A percentile compares a stretch with the other conserved stretches of the same genome.
phyloP scores from a whole-genome alignment of 768 basidiomycete genomes.

The Ramaria sp. region DNA sequence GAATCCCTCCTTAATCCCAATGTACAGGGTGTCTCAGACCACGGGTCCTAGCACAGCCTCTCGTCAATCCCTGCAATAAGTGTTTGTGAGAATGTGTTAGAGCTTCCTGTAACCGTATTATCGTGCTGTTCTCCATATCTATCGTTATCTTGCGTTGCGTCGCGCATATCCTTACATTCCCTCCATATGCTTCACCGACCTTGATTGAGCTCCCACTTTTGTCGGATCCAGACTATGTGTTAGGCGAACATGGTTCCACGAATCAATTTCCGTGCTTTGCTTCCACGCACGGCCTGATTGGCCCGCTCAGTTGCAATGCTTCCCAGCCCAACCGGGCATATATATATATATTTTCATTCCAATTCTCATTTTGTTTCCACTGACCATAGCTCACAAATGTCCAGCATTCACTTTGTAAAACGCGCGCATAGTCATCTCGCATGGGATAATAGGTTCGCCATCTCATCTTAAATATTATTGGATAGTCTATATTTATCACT shows the following conservation, averaged over 20 bases:
- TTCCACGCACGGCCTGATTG: neutral
- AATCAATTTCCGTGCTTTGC: neutral
- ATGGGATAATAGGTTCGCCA: slow-evolving; percentile 45
- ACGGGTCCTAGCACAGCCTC: neutral
- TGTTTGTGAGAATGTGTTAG: neutral
- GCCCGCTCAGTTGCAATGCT: neutral
- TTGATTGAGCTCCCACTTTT: neutral
- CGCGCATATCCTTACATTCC: neutral
- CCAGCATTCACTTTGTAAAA: slow-evolving; percentile 38
- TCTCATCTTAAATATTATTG: neutral
- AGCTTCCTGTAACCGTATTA: neutral
- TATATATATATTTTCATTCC: too few relatives aligned
- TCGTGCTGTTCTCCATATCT: neutral
- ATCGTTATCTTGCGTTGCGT: neutral
- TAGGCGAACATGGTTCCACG: neutral
- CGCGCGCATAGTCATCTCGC: slow-evolving; percentile 42
- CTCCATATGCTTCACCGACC: neutral
- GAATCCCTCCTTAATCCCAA: slow-evolving; percentile 4
- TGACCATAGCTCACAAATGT: neutral
- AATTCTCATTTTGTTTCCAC: neutral
- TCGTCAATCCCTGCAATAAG: neutral
- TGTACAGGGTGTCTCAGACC: neutral
- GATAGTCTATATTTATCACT: neutral
- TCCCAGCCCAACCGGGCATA: too few relatives aligned
- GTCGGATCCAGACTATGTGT: neutral